These are phyloP conservation scores for Protomyces pachydermus DNA, from an alignment of 1,139 yeast species.

Conservation along the genomic window DNA sequence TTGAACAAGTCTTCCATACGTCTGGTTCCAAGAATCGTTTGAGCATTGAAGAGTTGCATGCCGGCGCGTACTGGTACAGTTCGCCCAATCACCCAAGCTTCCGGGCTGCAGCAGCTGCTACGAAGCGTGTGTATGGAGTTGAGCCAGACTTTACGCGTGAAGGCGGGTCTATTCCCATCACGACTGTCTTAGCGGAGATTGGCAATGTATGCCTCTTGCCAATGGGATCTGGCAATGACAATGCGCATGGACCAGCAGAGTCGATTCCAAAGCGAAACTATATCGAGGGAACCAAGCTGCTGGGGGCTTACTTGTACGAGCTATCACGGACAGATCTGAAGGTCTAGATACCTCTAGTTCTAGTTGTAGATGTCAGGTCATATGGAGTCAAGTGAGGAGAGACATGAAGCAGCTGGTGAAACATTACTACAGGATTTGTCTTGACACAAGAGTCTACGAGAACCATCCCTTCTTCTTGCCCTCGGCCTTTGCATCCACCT, in stretches of 20 bases:
- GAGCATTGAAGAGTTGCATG: constrained; percentile 76
- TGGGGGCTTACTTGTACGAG: constrained; percentile 90
- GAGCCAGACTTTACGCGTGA: constrained; percentile 90
- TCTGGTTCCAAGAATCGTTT: constrained; percentile 71
- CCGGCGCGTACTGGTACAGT: constrained; percentile 93
- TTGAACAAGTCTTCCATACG: constrained; percentile 58
- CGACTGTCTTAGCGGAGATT: constrained; percentile 68
- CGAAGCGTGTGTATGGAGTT: constrained; percentile 87
- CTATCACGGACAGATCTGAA: constrained; percentile 44
- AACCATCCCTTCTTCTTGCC: not conserved
- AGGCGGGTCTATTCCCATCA: constrained; percentile 93
- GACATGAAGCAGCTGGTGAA: no score
- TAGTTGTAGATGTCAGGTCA: no score
- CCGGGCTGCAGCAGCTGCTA: constrained; percentile 91
- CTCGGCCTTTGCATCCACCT: not conserved
- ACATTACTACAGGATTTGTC: not conserved
- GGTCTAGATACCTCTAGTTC: no score
- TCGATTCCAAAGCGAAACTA: constrained; percentile 84
- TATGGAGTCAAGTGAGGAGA: no score
- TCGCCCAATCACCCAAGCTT: constrained; percentile 90
- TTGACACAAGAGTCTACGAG: not conserved
- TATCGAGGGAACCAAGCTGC: constrained; percentile 87
- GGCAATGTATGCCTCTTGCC: constrained; percentile 44
- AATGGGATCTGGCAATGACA: constrained; percentile 57
- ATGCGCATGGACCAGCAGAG: constrained; percentile 97